Evolutionary conservation across 495 filamentous ascomycete genomes (phyloP).

Genomic region (Xylaria grammica): DNA sequence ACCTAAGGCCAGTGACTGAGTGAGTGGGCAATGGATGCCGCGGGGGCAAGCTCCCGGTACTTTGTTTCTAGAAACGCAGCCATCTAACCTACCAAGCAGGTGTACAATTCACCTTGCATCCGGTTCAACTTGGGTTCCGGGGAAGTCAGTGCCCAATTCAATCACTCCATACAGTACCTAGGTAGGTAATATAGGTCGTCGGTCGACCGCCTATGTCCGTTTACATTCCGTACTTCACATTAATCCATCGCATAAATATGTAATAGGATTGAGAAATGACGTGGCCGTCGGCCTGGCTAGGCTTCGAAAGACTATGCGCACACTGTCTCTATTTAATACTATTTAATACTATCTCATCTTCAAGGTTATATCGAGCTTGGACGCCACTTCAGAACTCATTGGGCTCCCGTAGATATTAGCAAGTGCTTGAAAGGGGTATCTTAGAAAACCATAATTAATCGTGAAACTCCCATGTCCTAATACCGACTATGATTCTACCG

Average conservation of each 20-base stretch:
- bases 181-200: too few relatives aligned
- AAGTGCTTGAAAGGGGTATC: not conserved
- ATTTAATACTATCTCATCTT: not conserved
- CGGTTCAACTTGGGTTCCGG: not conserved
- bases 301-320: not conserved
- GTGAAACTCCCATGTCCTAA: not conserved
- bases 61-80: too few relatives aligned
- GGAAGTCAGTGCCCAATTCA: not conserved
- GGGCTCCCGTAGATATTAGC: not conserved
- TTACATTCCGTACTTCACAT: not conserved
- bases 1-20: too few relatives aligned
- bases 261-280: constrained; percentile 1
- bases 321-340: constrained; percentile 1
- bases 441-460: not conserved
- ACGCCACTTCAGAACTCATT: not conserved
- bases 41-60: too few relatives aligned
- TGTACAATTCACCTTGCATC: constrained; percentile 13
- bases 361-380: not conserved
- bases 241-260: not conserved
- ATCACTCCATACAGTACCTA: not conserved
- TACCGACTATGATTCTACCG: not conserved
- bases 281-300: constrained; percentile 11
- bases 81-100: not conserved
- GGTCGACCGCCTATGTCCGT: not conserved
- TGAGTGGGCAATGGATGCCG: too few relatives aligned